Conservation (phyloP, 169 alveolate genomes). For the Sarcocystis neurona region DNA sequence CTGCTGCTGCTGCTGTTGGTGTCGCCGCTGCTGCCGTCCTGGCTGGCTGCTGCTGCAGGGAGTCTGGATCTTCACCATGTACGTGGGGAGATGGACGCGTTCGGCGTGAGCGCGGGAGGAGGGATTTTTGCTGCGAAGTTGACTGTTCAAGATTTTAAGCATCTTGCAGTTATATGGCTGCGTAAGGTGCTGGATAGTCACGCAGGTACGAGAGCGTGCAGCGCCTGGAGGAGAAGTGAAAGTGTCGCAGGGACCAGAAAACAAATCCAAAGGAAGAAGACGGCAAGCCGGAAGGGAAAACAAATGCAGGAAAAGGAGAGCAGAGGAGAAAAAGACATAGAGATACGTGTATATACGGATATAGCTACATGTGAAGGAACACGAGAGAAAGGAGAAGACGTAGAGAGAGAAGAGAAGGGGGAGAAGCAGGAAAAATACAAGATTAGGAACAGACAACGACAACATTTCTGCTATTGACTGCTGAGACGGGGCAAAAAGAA, state of each 20-base stretch:
- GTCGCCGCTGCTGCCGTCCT: neutral
- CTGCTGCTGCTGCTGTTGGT: neutral
- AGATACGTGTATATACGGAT: no score
- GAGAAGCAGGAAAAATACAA: no score
- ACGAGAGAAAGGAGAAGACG: no score
- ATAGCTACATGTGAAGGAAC: no score
- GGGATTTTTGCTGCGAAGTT: slow-evolving; percentile 68
- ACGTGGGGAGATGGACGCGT: slow-evolving; percentile 72
- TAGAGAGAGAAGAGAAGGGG: no score
- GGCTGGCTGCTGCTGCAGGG: slow-evolving; percentile 65
- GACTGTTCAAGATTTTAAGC: slow-evolving; percentile 76
- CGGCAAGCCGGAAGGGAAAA: no score
- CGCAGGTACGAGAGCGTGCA: slow-evolving; percentile 60
- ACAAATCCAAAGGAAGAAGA: no score
- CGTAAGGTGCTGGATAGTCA: slow-evolving; percentile 79
- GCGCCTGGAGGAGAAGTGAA: neutral
- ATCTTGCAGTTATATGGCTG: slow-evolving; percentile 80
- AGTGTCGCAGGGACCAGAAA: slow-evolving; percentile 3
- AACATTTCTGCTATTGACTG: no score
- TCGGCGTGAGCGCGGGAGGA: slow-evolving; percentile 67
- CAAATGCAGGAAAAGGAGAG: no score
- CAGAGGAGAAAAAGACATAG: no score
- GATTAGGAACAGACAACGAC: no score
- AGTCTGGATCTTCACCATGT: slow-evolving; percentile 71
- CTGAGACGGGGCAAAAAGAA: no score